Conservation (phyloP, 208 protist genomes). For the Lotmaria passim region DNA sequence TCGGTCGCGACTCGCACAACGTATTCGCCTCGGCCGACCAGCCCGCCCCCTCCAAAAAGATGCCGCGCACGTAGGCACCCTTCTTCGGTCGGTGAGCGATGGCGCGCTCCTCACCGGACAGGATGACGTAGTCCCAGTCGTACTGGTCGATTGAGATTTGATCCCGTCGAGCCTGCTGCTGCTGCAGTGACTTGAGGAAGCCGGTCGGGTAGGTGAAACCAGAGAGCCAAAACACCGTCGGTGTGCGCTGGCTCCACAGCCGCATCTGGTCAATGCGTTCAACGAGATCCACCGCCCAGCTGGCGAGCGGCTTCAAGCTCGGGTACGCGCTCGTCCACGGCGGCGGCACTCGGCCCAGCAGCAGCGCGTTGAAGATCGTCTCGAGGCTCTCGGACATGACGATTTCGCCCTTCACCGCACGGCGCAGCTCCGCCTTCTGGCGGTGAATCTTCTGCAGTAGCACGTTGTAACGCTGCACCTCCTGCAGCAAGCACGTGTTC, state of each 20-base stretch:
- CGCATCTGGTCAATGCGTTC: slow-evolving; percentile 94
- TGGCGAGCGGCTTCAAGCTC: slow-evolving; percentile 96
- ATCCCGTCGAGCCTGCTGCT: slow-evolving; percentile 92
- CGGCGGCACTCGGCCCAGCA: slow-evolving; percentile 92
- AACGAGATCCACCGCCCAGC: slow-evolving; percentile 96
- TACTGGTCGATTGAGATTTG: slow-evolving; percentile 97
- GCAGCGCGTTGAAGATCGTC: slow-evolving; percentile 91
- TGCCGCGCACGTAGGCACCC: slow-evolving; percentile 96
- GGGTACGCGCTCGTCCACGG: slow-evolving; percentile 97
- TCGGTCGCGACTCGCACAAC: slow-evolving; percentile 95
- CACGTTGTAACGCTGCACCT: slow-evolving; percentile 97
- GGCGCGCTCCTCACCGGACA: slow-evolving; percentile 89
- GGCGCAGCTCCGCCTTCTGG: slow-evolving; percentile 92
- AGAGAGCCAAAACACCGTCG: slow-evolving; percentile 97
- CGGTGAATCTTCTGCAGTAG: slow-evolving; percentile 92
- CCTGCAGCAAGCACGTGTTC: slow-evolving; percentile 97
- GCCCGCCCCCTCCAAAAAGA: slow-evolving; percentile 97
- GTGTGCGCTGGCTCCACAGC: slow-evolving; percentile 92
- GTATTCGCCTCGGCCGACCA: slow-evolving; percentile 93
- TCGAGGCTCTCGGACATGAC: slow-evolving; percentile 98
- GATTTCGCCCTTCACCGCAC: slow-evolving; percentile 97
- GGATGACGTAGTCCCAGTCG: slow-evolving; percentile 97
- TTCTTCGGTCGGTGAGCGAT: slow-evolving; percentile 93
- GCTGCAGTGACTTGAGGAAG: slow-evolving; percentile 98
- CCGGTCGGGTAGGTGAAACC: slow-evolving; percentile 99